These are phyloP conservation scores for Euphorbia schlechtendalii DNA, from an alignment of 441 rosid genomes.

Conservation along the genomic window DNA sequence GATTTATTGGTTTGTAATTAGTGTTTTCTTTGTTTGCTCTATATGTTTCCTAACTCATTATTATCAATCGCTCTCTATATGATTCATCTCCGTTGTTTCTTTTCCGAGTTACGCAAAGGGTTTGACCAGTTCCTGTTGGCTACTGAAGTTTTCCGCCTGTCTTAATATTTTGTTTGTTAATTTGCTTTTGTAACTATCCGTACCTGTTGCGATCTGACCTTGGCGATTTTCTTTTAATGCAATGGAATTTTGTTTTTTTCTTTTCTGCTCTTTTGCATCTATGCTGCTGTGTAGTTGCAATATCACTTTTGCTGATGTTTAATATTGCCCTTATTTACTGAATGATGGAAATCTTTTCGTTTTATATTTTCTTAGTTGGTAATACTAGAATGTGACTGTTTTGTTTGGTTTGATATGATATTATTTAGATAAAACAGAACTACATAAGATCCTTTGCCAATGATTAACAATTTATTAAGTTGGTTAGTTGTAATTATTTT, in stretches of 20 bases:
- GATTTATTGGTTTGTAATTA: not conserved
- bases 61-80: not conserved
- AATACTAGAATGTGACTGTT: not conserved
- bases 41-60: not conserved
- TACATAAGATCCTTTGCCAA: not conserved
- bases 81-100: not conserved
- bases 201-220: too few species aligned
- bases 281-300: not conserved
- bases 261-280: not conserved
- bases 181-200: not conserved
- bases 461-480: not conserved
- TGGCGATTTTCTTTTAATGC: not conserved
- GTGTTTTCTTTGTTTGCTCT: not conserved
- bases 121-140: not conserved
- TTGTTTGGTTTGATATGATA: slow-evolving; percentile 7
- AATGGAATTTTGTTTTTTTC: not conserved
- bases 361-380: not conserved
- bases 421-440: not conserved
- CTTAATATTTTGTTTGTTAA: not conserved
- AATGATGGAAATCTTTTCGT: not conserved
- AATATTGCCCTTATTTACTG: too few species aligned
- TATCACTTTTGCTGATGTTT: not conserved
- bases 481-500: not conserved
- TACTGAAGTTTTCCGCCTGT: not conserved
- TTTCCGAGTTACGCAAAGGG: too few species aligned